A percentile compares a stretch with the other conserved stretches of the same genome.
phyloP scores from a whole-genome alignment of 352 stramenopile species.

The Phytophthora pisi region DNA sequence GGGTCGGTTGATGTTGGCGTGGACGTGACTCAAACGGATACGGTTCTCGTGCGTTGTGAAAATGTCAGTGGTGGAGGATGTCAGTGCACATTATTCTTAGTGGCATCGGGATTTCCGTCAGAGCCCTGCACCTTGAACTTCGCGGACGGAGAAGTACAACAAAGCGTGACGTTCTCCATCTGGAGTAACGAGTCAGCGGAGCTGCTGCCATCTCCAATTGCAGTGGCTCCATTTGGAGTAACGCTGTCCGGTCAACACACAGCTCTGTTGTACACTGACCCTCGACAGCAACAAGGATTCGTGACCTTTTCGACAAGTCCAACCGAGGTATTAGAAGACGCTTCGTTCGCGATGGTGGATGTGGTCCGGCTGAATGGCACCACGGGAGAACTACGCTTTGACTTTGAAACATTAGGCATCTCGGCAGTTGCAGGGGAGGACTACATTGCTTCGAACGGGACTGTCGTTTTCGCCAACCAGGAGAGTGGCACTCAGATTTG shows the following conservation, averaged over 20 bases:
- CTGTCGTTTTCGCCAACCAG: conserved; percentile 35
- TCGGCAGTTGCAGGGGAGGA: conserved; percentile 27
- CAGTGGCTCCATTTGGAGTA: conserved; percentile 24
- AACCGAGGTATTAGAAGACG: conserved; percentile 41
- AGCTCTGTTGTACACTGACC: conserved; percentile 37
- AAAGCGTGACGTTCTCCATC: conserved; percentile 41
- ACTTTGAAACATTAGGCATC: conserved; percentile 61
- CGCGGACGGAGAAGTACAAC: conserved; percentile 47
- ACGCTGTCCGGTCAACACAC: conserved; percentile 26
- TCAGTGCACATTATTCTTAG: conserved; percentile 43
- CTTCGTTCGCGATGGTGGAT: conserved; percentile 42
- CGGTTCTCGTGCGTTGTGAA: conserved; percentile 41
- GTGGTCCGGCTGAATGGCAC: conserved; percentile 62
- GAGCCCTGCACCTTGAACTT: conserved; percentile 39
- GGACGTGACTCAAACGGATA: conserved; percentile 37
- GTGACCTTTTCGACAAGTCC: conserved; percentile 36
- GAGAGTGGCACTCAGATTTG: conserved; percentile 43
- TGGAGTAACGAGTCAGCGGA: conserved; percentile 45
- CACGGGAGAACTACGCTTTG: conserved; percentile 39
- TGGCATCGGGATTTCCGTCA: conserved; percentile 11
- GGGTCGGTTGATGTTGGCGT: conserved; percentile 36
- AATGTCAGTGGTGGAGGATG: conserved; percentile 29
- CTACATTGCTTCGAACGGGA: conserved; percentile 43
- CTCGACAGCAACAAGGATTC: conserved; percentile 37
- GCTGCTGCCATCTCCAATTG: conserved; percentile 24